phyloP scores from a whole-genome alignment of 192 early-diverging fungal species.

The Haplosporangium gracile region DNA sequence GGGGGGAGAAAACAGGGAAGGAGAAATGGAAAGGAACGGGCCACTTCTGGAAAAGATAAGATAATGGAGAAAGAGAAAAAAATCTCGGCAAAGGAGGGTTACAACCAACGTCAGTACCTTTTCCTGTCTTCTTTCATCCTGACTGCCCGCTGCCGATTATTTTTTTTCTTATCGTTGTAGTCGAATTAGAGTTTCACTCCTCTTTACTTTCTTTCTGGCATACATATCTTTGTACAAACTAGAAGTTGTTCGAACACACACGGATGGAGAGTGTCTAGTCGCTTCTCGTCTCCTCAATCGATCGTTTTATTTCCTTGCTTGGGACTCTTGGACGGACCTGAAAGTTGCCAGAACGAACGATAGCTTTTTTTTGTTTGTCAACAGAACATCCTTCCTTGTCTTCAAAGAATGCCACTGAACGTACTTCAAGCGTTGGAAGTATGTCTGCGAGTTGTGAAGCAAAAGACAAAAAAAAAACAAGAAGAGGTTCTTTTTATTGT shows the following conservation, averaged over 20 bases:
- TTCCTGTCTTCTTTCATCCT: not conserved
- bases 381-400: too few relatives aligned
- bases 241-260: not conserved
- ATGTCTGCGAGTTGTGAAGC: not conserved
- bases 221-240: not conserved
- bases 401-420: too few relatives aligned
- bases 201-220: not conserved
- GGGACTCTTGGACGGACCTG: too few relatives aligned
- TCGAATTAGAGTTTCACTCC: not conserved
- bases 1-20: not conserved
- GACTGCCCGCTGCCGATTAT: not conserved
- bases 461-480: not conserved
- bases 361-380: too few relatives aligned
- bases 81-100: not conserved
- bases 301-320: too few relatives aligned
- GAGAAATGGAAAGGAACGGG: not conserved
- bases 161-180: not conserved
- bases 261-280: not conserved
- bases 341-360: too few relatives aligned
- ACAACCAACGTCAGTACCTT: not conserved
- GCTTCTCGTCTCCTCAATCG: too few relatives aligned
- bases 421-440: not conserved
- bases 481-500: not conserved
- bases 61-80: not conserved
- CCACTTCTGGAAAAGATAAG: not conserved